Evolutionary conservation across 192 early-diverging fungal genomes (phyloP), one percentile per base, ranked within the genome.

Genomic region (Gryganskiella cystojenkinii): DNA sequence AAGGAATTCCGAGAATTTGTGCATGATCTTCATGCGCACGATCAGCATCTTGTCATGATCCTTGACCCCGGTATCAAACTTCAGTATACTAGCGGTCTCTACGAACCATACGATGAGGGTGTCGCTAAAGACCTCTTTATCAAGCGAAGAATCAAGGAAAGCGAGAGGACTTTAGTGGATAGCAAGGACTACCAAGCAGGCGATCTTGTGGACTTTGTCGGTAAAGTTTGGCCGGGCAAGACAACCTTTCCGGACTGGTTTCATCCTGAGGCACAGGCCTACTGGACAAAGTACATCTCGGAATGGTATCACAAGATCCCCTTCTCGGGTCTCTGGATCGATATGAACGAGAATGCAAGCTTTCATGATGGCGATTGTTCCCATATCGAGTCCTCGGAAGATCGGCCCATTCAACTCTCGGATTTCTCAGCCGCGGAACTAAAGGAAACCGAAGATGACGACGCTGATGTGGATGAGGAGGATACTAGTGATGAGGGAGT

Each of bases 221-320:
- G 84, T 19, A 81, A 83, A 20, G 87, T 88, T 33, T 89, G 89
- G 89, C 89, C 89, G 10, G 89, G 89, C 52, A 81, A 82, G 45
- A 87, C 84, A 1, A 83, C 72, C 4, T 87, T 88, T 61, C 89
- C 89, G 3, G 89, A 90, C 72, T 90, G 86, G 87, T 88, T 90
- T 75, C 80, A 82, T 37, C 57, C 70, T 30, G 82, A 84, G 31
- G 61, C 70, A 2, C 79, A 82, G 56, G 33, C 64, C 1, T 90
- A 85, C 68, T 90, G 89, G 89, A 67, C 62, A 31, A 80, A 72
- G 20, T 64, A 81, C 64, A 76, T 90, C 27, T 20, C 34, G 3
- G 44, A 43, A 4, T 76, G 61, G 61, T 34, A 57, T 24, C 5
- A 53, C 2, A 35, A 72, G 46, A 66, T 79, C 9, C 64, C 80